Evolutionary conservation across 2,329 filamentous ascomycete genomes (phyloP).

Genomic region (Cordyceps cateniannulata): DNA sequence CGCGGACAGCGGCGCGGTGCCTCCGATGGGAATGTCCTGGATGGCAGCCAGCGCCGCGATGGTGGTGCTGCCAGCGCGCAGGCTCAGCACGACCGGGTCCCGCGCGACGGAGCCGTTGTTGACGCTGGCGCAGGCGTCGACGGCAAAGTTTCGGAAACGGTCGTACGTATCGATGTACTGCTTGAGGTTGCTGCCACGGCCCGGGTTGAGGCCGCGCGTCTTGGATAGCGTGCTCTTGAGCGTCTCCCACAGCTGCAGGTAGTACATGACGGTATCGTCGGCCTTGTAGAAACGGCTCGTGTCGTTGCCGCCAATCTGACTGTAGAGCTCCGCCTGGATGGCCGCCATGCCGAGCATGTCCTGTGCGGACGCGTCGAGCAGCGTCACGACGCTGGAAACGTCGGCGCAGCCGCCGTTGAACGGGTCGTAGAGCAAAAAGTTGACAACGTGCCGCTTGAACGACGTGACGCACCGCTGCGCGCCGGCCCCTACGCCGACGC

Average conservation of each 20-base stretch:
- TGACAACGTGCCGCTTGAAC: conserved; percentile 25
- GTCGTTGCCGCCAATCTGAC: conserved; percentile 18
- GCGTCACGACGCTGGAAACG: conserved; percentile 28
- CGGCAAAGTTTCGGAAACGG: conserved; percentile 21
- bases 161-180: conserved; percentile 28
- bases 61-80: conserved; percentile 24
- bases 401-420: conserved; percentile 30
- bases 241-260: conserved; percentile 24
- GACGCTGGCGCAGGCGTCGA: conserved; percentile 29
- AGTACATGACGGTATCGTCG: conserved; percentile 22
- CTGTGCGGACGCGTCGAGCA: conserved; percentile 21
- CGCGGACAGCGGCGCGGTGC: conserved; percentile 22
- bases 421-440: conserved; percentile 28
- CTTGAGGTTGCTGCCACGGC: conserved; percentile 22
- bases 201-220: conserved; percentile 12
- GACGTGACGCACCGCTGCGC: conserved; percentile 25
- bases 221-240: conserved; percentile 27
- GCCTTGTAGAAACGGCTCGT: conserved; percentile 18
- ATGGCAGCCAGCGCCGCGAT: conserved; percentile 25
- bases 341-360: conserved; percentile 24
- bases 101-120: conserved; percentile 23
- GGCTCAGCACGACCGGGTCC: conserved; percentile 24
- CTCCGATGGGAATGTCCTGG: conserved; percentile 22
- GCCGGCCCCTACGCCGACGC: conserved; percentile 17
- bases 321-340: conserved; percentile 22